Percentiles rank a stretch among this genome's conserved stretches.
phyloP scores from a whole-genome alignment of 768 basidiomycete species.

The Kwoniella shandongensis region DNA sequence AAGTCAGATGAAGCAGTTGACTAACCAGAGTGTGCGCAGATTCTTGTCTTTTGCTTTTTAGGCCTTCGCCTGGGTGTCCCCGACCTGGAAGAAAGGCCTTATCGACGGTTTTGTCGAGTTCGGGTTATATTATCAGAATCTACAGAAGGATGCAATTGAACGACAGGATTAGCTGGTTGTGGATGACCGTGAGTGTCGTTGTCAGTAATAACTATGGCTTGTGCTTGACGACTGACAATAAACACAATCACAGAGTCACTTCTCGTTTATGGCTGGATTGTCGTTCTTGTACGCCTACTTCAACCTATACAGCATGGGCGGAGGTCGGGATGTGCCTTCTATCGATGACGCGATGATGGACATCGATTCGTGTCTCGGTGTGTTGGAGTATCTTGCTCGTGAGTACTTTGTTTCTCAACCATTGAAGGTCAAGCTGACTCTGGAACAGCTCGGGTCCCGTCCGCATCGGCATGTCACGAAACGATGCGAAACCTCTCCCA shows the following conservation, averaged over 20 bases:
- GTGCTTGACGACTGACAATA: neutral
- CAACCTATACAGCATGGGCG: constrained; percentile 53
- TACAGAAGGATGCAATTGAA: constrained; percentile 53
- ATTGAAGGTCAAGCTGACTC: constrained; percentile 5
- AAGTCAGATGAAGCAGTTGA: no score
- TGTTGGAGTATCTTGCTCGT: constrained; percentile 53
- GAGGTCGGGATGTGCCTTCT: constrained; percentile 46
- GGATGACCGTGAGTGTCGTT: constrained; percentile 49
- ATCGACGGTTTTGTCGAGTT: constrained; percentile 52
- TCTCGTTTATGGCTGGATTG: constrained; percentile 53
- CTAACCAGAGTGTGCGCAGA: no score
- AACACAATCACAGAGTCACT: constrained; percentile 46
- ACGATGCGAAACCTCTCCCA: constrained; percentile 34
- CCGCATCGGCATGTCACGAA: constrained; percentile 39
- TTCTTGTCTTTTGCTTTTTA: constrained; percentile 52
- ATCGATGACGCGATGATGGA: constrained; percentile 52
- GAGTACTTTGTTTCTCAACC: constrained; percentile 12
- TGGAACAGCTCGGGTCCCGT: constrained; percentile 34
- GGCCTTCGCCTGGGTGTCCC: constrained; percentile 53
- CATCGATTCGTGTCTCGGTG: constrained; percentile 51
- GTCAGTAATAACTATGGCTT: no score
- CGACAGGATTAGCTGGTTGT: constrained; percentile 54
- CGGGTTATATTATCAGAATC: constrained; percentile 54
- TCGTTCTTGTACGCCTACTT: constrained; percentile 54
- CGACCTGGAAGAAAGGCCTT: constrained; percentile 51